Conservation (phyloP, 257 asterid genomes). For the Scutellaria galericulata region DNA sequence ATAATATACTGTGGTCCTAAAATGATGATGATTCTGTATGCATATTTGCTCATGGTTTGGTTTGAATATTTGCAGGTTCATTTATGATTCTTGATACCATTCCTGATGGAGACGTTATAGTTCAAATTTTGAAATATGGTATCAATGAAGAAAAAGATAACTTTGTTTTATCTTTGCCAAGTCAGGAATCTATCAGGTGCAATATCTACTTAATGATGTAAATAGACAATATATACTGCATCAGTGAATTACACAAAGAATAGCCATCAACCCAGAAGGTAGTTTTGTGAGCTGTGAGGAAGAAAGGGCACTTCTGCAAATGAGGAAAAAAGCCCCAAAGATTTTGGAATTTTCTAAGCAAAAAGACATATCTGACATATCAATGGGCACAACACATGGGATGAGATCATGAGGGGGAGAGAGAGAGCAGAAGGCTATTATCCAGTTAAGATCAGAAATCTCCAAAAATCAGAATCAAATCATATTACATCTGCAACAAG, state of each 20-base stretch:
- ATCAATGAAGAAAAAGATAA: neutral
- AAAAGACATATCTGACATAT: constrained; percentile 35
- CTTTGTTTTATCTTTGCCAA: too few species aligned
- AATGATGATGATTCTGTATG: constrained; percentile 10
- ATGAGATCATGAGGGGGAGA: too few species aligned
- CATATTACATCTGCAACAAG: constrained; percentile 49
- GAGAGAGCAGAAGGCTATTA: too few species aligned
- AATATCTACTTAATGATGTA: too few species aligned
- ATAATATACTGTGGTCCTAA: constrained; percentile 28
- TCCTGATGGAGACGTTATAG: constrained; percentile 27
- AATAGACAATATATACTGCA: neutral
- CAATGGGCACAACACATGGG: constrained; percentile 36
- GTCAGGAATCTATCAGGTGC: too few species aligned
- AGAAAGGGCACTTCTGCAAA: neutral
- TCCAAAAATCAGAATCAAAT: constrained; percentile 46
- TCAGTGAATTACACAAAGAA: neutral
- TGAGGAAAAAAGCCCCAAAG: neutral
- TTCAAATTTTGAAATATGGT: constrained; percentile 19
- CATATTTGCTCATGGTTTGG: neutral
- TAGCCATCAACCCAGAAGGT: neutral
- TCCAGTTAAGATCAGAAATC: neutral
- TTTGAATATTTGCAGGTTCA: constrained; percentile 25
- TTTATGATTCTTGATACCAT: constrained; percentile 16
- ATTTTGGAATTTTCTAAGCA: constrained; percentile 13
- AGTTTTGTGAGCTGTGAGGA: neutral